Conservation (phyloP, 805 yeast species). For the Candida ovalis region DNA sequence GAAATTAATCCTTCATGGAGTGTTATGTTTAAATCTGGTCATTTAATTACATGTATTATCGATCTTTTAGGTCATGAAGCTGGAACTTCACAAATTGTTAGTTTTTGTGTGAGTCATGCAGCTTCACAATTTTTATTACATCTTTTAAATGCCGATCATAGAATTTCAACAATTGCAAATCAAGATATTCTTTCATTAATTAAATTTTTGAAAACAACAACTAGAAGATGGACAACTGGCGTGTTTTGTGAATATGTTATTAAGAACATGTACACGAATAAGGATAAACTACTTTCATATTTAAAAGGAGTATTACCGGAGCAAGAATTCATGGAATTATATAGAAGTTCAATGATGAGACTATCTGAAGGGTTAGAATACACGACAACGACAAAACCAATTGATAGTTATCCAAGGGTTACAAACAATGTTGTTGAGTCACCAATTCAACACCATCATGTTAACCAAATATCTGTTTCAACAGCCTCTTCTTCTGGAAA, state of each 20-base stretch:
- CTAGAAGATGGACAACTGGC: slow-evolving; percentile 1
- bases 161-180: slow-evolving; percentile 5
- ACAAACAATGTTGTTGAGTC: neutral
- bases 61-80: slow-evolving; percentile 3
- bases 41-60: slow-evolving; percentile 44
- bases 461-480: too few relatives aligned
- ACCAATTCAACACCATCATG: neutral
- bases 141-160: slow-evolving; percentile 5
- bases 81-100: slow-evolving; percentile 2
- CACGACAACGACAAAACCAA: neutral
- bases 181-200: slow-evolving; percentile 7
- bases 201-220: slow-evolving; percentile 4
- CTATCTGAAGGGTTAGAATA: neutral
- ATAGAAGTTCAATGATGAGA: neutral
- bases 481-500: too few relatives aligned
- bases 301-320: slow-evolving; percentile 1
- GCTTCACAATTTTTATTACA: slow-evolving; percentile 5
- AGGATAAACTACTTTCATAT: slow-evolving; percentile 4
- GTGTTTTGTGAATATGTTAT: neutral
- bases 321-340: slow-evolving; percentile 3
- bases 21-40: slow-evolving; percentile 72
- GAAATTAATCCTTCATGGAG: slow-evolving; percentile 61
- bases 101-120: slow-evolving; percentile 7
- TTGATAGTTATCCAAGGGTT: neutral
- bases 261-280: slow-evolving; percentile 4